A percentile compares a stretch with the other conserved stretches of the same genome.
phyloP scores from a whole-genome alignment of 2,329 filamentous ascomycete species.

The Microcyclosporella mali region DNA sequence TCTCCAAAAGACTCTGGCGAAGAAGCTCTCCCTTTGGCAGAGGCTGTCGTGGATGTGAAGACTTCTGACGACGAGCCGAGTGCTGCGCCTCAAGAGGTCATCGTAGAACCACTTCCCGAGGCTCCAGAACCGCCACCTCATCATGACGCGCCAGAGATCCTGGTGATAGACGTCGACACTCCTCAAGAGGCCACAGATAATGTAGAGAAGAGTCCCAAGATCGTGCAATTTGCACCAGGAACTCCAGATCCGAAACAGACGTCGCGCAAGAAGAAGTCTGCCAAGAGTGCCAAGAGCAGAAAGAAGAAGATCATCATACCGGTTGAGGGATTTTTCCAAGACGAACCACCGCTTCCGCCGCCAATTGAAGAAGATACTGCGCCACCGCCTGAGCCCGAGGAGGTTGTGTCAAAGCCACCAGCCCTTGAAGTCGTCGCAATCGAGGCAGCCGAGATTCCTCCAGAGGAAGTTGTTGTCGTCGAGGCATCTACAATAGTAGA shows the following conservation, averaged over 20 bases:
- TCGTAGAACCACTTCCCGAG: constrained; percentile 1
- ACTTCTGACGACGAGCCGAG: neutral
- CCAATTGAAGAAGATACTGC: constrained; percentile 1
- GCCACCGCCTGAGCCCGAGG: constrained; percentile 2
- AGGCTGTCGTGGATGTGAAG: neutral
- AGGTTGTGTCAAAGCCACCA: neutral
- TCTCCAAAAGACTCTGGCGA: neutral
- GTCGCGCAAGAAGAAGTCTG: constrained; percentile 22
- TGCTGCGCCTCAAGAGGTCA: too few species aligned
- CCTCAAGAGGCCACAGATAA: constrained; percentile 5
- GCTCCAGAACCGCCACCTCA: constrained; percentile 8
- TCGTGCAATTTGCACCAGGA: constrained; percentile 25
- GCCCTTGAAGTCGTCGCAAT: neutral
- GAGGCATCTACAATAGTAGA: neutral
- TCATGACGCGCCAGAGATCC: neutral
- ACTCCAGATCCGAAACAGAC: constrained; percentile 25
- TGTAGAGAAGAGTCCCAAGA: constrained; percentile 21
- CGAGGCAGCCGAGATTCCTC: neutral
- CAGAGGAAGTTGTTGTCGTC: neutral
- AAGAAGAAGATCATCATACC: constrained; percentile 17
- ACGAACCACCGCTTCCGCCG: constrained; percentile 1
- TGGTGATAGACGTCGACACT: constrained; percentile 4
- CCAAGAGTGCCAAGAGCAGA: constrained; percentile 19
- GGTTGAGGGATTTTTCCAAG: constrained; percentile 7
- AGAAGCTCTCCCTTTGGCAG: neutral